Evolutionary conservation across 202 grass and related monocot genomes (phyloP).

Genomic region (Elaeis oleifera): DNA sequence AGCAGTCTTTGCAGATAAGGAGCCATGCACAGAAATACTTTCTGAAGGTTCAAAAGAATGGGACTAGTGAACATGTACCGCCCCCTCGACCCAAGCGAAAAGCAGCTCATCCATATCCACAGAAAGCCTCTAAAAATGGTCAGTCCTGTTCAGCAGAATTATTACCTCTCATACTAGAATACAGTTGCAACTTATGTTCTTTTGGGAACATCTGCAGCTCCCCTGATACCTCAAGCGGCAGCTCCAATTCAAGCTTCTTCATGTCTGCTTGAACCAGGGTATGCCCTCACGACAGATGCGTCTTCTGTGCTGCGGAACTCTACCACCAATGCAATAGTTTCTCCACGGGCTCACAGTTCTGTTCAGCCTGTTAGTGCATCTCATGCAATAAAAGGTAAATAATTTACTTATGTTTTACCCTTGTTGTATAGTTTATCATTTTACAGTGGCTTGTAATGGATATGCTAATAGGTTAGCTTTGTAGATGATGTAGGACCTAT

Average conservation of each 20-base stretch:
- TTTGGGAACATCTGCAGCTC: slow-evolving; percentile 1
- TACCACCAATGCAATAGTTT: slow-evolving; percentile 21
- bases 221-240: slow-evolving; percentile 22
- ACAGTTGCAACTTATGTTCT: slow-evolving; percentile 14
- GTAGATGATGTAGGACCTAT: slow-evolving; percentile 8
- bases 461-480: slow-evolving; percentile 1
- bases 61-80: slow-evolving; percentile 68
- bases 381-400: slow-evolving; percentile 31
- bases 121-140: slow-evolving; percentile 75
- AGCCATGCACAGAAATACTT: slow-evolving; percentile 96
- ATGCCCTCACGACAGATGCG: slow-evolving; percentile 30
- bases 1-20: slow-evolving; percentile 67
- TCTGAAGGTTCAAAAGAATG: slow-evolving; percentile 83
- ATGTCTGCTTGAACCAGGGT: slow-evolving; percentile 40
- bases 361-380: slow-evolving; percentile 31
- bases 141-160: slow-evolving; percentile 10
- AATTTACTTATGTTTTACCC: not conserved
- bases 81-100: slow-evolving; percentile 87
- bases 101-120: slow-evolving; percentile 88
- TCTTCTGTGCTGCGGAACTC: slow-evolving; percentile 22
- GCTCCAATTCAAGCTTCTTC: slow-evolving; percentile 39
- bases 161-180: slow-evolving; percentile 16
- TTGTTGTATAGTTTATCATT: not conserved
- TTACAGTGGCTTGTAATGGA: not conserved
- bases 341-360: slow-evolving; percentile 31